Conservation (phyloP, 306 rosid species). For the Vicia sativa region DNA sequence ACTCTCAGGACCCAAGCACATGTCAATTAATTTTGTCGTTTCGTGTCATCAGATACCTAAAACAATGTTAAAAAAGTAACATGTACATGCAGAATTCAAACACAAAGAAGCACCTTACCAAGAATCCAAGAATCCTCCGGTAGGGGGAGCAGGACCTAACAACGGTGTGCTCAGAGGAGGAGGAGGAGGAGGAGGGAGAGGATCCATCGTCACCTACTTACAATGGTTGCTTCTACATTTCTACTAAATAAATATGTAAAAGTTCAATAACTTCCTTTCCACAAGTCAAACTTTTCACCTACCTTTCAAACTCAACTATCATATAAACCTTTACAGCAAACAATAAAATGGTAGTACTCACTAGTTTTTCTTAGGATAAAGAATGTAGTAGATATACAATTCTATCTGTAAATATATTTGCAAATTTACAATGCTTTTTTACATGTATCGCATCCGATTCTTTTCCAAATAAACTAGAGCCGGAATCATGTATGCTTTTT, state of each 20-base stretch:
- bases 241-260: slow-evolving; percentile 5
- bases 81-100: background rate
- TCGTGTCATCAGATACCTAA: background rate
- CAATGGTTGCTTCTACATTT: background rate
- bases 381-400: background rate
- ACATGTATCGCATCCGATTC: slow-evolving; percentile 30
- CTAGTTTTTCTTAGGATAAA: background rate
- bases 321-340: background rate
- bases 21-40: slow-evolving; percentile 3
- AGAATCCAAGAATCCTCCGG: slow-evolving; percentile 53
- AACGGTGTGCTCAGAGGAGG: slow-evolving; percentile 49
- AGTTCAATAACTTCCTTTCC: slow-evolving; percentile 38
- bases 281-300: slow-evolving; percentile 49
- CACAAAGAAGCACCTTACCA: slow-evolving; percentile 47
- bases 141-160: slow-evolving; percentile 49
- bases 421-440: slow-evolving; percentile 10
- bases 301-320: slow-evolving; percentile 81
- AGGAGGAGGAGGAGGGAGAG: slow-evolving; percentile 41
- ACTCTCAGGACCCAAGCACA: too few species aligned
- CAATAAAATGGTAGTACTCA: slow-evolving; percentile 2
- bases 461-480: slow-evolving; percentile 36
- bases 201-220: slow-evolving; percentile 60
- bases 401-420: background rate
- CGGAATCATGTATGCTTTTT: slow-evolving; percentile 36
- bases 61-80: background rate